Conservation (phyloP, 805 yeast genomes). For the Metschnikowia shivogae region DNA sequence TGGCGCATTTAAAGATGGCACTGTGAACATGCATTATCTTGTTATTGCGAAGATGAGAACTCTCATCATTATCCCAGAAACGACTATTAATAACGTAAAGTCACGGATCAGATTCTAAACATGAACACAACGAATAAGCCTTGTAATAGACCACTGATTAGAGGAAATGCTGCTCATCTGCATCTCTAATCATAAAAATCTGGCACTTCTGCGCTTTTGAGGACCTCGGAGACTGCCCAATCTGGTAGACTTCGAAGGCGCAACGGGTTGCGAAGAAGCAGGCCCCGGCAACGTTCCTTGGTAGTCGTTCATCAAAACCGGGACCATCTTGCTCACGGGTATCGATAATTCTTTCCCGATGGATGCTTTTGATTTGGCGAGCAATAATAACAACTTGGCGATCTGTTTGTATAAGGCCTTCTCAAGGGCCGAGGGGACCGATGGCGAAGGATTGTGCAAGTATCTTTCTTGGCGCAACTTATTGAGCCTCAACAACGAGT, state of each 20-base stretch:
- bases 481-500: constrained; percentile 31
- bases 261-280: constrained; percentile 21
- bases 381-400: constrained; percentile 27
- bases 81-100: no score
- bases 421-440: constrained; percentile 26
- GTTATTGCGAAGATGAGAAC: background rate
- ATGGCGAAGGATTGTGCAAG: constrained; percentile 25
- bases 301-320: constrained; percentile 70
- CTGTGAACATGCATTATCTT: no score
- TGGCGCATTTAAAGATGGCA: background rate
- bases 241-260: constrained; percentile 22
- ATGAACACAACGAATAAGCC: no score
- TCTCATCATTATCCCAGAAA: background rate
- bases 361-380: constrained; percentile 30
- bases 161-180: no score
- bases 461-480: constrained; percentile 39
- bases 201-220: constrained; percentile 30
- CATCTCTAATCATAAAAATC: constrained; percentile 2
- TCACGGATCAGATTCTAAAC: no score
- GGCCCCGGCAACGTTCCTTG: constrained; percentile 75
- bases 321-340: constrained; percentile 44
- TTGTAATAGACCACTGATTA: no score
- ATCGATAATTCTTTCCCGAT: constrained; percentile 24
- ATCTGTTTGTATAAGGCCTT: constrained; percentile 27
- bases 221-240: constrained; percentile 39